A percentile compares a stretch with the other conserved stretches of the same genome.
Evolutionary conservation across 768 basidiomycete genomes (phyloP).

Genomic region (Tricholoma saponaceum): DNA sequence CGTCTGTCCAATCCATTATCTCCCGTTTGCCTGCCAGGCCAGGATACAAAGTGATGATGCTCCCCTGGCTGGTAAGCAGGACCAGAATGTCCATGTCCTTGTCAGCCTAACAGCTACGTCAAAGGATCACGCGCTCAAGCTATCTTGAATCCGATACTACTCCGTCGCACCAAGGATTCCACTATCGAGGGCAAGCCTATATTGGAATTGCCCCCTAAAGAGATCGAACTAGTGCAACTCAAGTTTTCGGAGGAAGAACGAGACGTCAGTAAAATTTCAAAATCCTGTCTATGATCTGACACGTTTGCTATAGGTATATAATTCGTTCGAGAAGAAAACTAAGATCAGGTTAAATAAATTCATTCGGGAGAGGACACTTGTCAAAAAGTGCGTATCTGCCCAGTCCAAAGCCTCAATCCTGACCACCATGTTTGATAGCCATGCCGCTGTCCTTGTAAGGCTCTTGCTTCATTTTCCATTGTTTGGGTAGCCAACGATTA

Average conservation of each 20-base stretch:
- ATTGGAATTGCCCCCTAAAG: constrained; percentile 56
- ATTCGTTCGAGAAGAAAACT: constrained; percentile 50
- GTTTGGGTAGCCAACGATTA: background rate
- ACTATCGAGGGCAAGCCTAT: constrained; percentile 64
- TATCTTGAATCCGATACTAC: constrained; percentile 59
- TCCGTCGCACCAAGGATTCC: constrained; percentile 74
- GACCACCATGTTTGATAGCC: constrained; percentile 25
- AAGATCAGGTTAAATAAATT: constrained; percentile 57
- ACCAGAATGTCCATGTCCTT: background rate
- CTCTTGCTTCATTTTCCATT: background rate
- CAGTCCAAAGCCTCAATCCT: background rate
- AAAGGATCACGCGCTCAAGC: constrained; percentile 59
- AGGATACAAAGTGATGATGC: constrained; percentile 54
- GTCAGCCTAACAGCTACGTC: background rate
- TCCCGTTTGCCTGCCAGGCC: constrained; percentile 26
- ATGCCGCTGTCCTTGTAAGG: constrained; percentile 42
- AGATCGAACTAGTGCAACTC: constrained; percentile 54
- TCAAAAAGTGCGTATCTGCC: constrained; percentile 58
- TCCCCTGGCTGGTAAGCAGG: constrained; percentile 48
- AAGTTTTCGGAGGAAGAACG: constrained; percentile 66
- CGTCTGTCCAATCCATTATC: background rate
- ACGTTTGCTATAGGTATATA: constrained; percentile 42
- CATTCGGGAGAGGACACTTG: constrained; percentile 56
- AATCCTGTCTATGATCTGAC: background rate
- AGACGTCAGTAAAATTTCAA: constrained; percentile 35